Base-by-base conservation (phyloP, 768 basidiomycete species). In the Crucibulum laeve region DNA sequence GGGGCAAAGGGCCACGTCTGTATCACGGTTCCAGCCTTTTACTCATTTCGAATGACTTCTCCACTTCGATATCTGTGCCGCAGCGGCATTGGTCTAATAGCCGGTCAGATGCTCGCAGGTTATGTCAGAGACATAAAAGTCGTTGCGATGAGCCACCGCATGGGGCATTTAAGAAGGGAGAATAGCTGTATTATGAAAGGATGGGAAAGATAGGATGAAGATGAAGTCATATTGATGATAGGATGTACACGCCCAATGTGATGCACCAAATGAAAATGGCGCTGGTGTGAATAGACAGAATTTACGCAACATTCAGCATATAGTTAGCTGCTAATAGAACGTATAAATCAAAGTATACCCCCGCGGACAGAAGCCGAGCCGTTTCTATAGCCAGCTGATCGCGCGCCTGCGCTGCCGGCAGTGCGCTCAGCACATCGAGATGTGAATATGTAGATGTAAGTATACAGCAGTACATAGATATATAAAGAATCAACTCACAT, bases 21-120 rank as follows among this genome's bases (percentile, higher is more conserved):
- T 36, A 17, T 10, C 18, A 36, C 21, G 5, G 22, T 40, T 40
- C 24, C 7, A 18, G 23, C 6, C 13, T 13, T 25, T 6, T 5
- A 8, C 19, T 22, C 17, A 10, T 40, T 14, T 19, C 38, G 17
- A 7, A 13, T n/a, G 6, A 25, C 26, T 26, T 42, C 40, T 22
- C 5, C 7, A 15, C 40, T 42, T 19, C 26, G 40, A 32, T 21
- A 6, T 18, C 14, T 10, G 24, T 42, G 40, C 40, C 40, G 40
- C 26, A 30, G 24, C 40, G 40, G 40, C 40, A 42, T 32, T 32
- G 7, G n/a, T 42, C 40, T 42, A 25, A 22, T 42, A 28, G 24
- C 40, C 26, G 40, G 40, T 42, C 40, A 42, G 40, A 42, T 42
- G 40, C n/a, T 19, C 7, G 6, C 11, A 13, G 21, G 21, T 25